Percentiles rank a stretch among this genome's conserved stretches.
These are phyloP conservation scores for Babesia ovata DNA, from an alignment of 169 alveolate species.

Conservation along the genomic window DNA sequence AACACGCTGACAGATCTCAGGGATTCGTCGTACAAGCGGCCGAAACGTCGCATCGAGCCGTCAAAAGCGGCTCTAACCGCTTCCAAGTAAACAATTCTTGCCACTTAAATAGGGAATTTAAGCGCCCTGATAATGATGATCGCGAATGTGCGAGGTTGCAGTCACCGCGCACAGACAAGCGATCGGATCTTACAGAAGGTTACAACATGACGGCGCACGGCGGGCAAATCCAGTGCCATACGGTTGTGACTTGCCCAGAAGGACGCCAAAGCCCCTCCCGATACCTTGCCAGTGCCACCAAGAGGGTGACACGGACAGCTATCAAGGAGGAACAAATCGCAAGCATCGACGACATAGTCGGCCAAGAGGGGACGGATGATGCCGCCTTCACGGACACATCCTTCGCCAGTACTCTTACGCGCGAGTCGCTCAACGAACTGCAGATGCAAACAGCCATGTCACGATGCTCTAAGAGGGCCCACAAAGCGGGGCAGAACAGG, in stretches of 20 bases:
- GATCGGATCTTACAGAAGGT: neutral
- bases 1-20: too few species aligned
- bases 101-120: too few species aligned
- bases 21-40: too few species aligned
- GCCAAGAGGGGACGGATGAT: neutral
- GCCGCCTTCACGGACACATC: slow-evolving; percentile 14
- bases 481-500: neutral
- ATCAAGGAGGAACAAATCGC: neutral
- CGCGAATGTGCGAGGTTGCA: slow-evolving; percentile 6
- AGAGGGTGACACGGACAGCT: neutral
- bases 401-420: neutral
- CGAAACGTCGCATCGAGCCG: too few species aligned
- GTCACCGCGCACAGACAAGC: neutral
- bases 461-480: neutral
- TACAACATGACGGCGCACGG: neutral
- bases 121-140: neutral
- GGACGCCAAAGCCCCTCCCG: neutral
- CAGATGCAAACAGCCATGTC: neutral
- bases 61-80: too few species aligned
- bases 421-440: slow-evolving; percentile 13
- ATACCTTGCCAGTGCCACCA: neutral
- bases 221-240: neutral
- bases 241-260: neutral
- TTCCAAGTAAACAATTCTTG: too few species aligned
- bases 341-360: neutral